phyloP scores from a whole-genome alignment of 208 protist species.

The Crithidia mellificae region DNA sequence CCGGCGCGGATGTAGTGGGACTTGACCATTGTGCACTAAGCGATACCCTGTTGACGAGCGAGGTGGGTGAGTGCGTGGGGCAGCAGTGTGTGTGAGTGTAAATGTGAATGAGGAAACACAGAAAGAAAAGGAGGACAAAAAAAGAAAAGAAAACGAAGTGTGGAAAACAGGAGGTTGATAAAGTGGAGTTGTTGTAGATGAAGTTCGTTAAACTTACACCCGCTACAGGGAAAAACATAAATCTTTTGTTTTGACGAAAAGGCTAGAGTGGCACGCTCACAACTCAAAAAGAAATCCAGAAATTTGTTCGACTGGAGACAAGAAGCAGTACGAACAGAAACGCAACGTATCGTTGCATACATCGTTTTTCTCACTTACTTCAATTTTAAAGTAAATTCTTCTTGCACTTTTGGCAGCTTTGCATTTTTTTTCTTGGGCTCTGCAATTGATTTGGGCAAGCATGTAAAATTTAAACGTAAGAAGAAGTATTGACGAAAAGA shows the following conservation, averaged over 20 bases:
- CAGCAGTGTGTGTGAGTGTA: conserved; percentile 14
- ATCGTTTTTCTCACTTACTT: too few relatives aligned
- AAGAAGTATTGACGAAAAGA: not conserved
- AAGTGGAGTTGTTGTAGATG: not conserved
- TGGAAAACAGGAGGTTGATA: not conserved
- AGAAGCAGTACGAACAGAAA: too few relatives aligned
- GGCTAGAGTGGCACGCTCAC: too few relatives aligned
- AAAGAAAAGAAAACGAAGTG: not conserved
- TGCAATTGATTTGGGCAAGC: too few relatives aligned
- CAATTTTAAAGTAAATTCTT: too few relatives aligned
- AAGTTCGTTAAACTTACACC: not conserved
- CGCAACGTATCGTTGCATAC: too few relatives aligned
- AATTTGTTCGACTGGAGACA: too few relatives aligned
- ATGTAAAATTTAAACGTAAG: not conserved
- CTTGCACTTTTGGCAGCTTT: too few relatives aligned
- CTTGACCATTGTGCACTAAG: conserved; percentile 60
- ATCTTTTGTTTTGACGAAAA: too few relatives aligned
- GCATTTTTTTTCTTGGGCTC: too few relatives aligned
- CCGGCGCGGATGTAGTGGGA: conserved; percentile 60
- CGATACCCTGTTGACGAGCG: conserved; percentile 21
- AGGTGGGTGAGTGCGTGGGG: not conserved
- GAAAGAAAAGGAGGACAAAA: conserved; percentile 5
- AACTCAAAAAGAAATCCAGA: too few relatives aligned
- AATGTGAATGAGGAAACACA: not conserved
- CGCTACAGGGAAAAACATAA: too few relatives aligned